Evolutionary conservation across 805 yeast genomes (phyloP).

Genomic region (Myxozyma kluyveri): DNA sequence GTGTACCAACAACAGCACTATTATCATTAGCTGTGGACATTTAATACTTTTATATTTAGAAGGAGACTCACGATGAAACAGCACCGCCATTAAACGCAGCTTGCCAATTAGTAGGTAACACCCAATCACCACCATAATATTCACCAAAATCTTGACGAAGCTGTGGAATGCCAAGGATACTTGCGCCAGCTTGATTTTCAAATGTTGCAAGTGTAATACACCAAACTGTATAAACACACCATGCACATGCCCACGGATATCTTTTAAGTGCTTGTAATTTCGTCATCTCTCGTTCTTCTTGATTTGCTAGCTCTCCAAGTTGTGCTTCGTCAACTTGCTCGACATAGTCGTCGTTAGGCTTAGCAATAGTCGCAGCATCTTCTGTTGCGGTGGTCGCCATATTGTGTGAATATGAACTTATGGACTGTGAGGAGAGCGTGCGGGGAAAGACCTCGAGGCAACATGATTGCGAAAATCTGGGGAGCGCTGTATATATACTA

Average conservation of each 20-base stretch:
- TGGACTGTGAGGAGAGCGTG: no score
- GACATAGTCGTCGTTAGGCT: no score
- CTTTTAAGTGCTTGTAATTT: constrained; percentile 39
- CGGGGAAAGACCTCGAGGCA: no score
- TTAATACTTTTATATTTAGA: constrained; percentile 41
- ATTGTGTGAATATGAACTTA: no score
- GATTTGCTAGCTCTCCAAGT: no score
- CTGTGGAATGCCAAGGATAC: constrained; percentile 41
- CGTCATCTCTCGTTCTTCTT: constrained; percentile 1
- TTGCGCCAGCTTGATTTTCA: constrained; percentile 44
- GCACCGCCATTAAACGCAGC: constrained; percentile 41
- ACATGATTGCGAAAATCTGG: no score
- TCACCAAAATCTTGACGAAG: constrained; percentile 41
- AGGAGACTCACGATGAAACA: constrained; percentile 38
- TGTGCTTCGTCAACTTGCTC: no score
- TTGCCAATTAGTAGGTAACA: constrained; percentile 47
- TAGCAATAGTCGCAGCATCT: no score
- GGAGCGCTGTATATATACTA: no score
- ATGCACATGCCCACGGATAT: constrained; percentile 44
- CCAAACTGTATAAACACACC: constrained; percentile 43
- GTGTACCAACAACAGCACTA: background rate
- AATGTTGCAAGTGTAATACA: constrained; percentile 46
- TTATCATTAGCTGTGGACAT: constrained; percentile 28
- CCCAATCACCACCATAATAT: constrained; percentile 35
- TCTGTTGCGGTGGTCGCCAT: no score